A percentile compares a stretch with the other conserved stretches of the same genome.
These are phyloP conservation scores for Pseudognaphalium luteoalbum DNA, from an alignment of 129 eudicot genomes.

Conservation along the genomic window DNA sequence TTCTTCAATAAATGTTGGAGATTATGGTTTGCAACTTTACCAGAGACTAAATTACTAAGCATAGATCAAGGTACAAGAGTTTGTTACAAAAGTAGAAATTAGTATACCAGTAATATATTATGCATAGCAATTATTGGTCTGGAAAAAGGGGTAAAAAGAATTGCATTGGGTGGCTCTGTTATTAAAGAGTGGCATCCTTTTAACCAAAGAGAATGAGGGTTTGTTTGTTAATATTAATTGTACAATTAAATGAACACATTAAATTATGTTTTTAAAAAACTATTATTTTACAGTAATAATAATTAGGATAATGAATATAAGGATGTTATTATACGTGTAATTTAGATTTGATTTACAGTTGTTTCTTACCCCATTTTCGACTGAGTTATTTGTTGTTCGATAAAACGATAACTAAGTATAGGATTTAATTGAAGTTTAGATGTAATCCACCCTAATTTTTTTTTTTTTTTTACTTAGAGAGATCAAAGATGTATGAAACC, in stretches of 20 bases:
- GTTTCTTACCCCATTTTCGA: no score
- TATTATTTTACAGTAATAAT: no score
- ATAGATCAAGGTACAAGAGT: conserved; percentile 16
- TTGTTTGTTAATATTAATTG: not conserved
- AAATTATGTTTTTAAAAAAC: not conserved
- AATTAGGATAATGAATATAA: no score
- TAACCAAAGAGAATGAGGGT: conserved; percentile 20
- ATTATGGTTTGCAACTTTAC: conserved; percentile 19
- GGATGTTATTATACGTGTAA: no score
- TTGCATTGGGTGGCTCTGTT: conserved; percentile 27
- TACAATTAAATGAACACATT: not conserved
- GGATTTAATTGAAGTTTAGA: no score
- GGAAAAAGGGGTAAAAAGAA: conserved; percentile 18
- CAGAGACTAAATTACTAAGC: not conserved
- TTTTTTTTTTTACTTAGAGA: not conserved
- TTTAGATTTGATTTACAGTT: not conserved
- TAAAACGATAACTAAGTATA: no score
- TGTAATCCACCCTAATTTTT: not conserved
- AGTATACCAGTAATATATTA: not conserved
- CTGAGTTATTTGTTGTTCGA: no score
- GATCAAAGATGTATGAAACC: not conserved
- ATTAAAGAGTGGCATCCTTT: conserved; percentile 28
- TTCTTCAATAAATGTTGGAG: conserved; percentile 24
- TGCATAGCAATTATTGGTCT: not conserved
- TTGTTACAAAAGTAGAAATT: not conserved